Evolutionary conservation across 345 rosid species (phyloP).

Genomic region (Dipteronia dyeriana): DNA sequence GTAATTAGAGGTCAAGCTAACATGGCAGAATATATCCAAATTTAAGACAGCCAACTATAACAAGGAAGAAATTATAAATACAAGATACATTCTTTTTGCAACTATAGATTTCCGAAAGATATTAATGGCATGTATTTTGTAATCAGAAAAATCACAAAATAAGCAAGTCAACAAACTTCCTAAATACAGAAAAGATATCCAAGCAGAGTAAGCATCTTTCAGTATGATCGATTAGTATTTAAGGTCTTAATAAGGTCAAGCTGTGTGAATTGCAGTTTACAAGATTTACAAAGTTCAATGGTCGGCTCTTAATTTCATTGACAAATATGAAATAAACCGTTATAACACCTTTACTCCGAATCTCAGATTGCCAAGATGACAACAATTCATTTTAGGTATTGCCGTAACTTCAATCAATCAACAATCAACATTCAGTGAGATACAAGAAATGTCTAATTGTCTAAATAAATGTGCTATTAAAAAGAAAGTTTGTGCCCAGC

Average conservation of each 20-base stretch:
- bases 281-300: neutral
- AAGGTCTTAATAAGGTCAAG: neutral
- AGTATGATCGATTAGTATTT: neutral
- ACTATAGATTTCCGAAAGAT: no score
- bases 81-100: no score
- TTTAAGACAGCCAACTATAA: no score
- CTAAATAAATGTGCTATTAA: neutral
- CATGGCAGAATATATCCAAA: neutral
- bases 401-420: neutral
- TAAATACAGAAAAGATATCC: neutral
- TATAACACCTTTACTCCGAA: neutral
- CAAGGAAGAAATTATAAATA: no score
- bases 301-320: neutral
- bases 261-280: neutral
- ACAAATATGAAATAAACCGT: neutral
- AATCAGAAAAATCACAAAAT: neutral
- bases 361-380: neutral
- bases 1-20: neutral
- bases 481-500: neutral
- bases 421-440: neutral
- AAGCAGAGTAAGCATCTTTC: neutral
- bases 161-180: neutral
- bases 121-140: no score
- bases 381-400: neutral
- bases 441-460: neutral